These are phyloP conservation scores for Fusarium scirpi DNA, from an alignment of 2,329 filamentous ascomycete genomes.

Conservation along the genomic window DNA sequence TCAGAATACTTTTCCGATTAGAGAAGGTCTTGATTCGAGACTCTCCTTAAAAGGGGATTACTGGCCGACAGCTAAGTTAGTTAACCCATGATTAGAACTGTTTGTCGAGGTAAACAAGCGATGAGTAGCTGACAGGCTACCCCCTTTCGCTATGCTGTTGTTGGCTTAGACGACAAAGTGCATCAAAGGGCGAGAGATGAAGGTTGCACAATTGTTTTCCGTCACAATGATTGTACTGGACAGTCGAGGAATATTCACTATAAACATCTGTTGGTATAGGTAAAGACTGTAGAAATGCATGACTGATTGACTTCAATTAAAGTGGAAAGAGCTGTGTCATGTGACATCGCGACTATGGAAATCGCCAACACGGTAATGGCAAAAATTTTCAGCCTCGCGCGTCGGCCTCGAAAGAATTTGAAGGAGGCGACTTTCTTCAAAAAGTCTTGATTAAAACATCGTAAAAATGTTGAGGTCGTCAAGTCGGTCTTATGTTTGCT, in stretches of 20 bases:
- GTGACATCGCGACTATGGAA: slow-evolving; percentile 40
- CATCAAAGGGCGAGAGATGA: background rate
- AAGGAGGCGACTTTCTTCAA: background rate
- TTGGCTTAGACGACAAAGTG: background rate
- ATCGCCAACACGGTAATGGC: slow-evolving; percentile 35
- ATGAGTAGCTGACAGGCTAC: background rate
- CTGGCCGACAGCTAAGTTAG: slow-evolving; percentile 8
- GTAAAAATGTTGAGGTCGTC: slow-evolving; percentile 50
- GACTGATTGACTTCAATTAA: slow-evolving; percentile 16
- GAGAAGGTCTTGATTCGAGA: slow-evolving; percentile 25
- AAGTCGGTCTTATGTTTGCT: slow-evolving; percentile 50
- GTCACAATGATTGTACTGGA: background rate
- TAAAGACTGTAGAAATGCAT: background rate
- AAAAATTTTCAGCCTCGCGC: slow-evolving; percentile 46
- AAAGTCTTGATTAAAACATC: slow-evolving; percentile 5
- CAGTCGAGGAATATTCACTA: background rate
- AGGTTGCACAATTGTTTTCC: background rate
- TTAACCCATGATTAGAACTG: background rate
- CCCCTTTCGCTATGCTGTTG: background rate
- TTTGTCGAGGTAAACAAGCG: slow-evolving; percentile 4
- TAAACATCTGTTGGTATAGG: background rate
- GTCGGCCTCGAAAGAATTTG: background rate
- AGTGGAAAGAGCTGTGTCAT: slow-evolving; percentile 38
- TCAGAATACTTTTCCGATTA: slow-evolving; percentile 29
- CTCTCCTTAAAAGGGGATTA: slow-evolving; percentile 5